phyloP scores from a whole-genome alignment of 2,329 filamentous ascomycete species.

The Cladosporium austrohemisphaericum region DNA sequence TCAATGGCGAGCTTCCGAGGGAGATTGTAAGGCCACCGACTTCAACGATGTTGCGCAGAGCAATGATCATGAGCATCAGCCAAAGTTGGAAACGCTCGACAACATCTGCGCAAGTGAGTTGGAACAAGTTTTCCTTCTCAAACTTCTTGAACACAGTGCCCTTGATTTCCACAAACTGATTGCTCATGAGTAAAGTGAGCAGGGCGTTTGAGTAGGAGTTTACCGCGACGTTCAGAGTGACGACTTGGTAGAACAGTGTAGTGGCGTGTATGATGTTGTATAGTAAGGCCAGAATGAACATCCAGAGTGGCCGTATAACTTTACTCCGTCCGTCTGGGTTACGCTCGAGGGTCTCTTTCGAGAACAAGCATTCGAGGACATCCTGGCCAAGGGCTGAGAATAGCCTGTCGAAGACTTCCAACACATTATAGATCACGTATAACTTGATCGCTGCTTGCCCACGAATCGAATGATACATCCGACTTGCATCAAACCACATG shows the following conservation, averaged over 20 bases:
- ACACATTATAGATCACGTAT: slow-evolving; percentile 97
- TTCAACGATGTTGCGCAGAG: slow-evolving; percentile 92
- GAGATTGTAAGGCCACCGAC: slow-evolving; percentile 72
- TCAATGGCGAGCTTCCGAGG: slow-evolving; percentile 25
- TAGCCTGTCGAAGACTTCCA: slow-evolving; percentile 87
- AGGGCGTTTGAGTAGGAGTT: slow-evolving; percentile 98
- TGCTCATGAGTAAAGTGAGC: slow-evolving; percentile 86
- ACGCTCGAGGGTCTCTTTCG: slow-evolving; percentile 83
- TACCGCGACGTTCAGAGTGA: slow-evolving; percentile 94
- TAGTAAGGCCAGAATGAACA: slow-evolving; percentile 79
- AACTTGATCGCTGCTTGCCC: slow-evolving; percentile 96
- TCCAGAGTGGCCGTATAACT: slow-evolving; percentile 79
- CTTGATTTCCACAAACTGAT: slow-evolving; percentile 99
- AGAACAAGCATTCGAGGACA: slow-evolving; percentile 92
- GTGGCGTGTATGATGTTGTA: slow-evolving; percentile 89
- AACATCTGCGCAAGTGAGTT: slow-evolving; percentile 92
- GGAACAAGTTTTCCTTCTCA: slow-evolving; percentile 95
- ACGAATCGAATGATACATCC: slow-evolving; percentile 97
- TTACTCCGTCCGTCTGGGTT: slow-evolving; percentile 87
- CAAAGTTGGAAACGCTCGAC: slow-evolving; percentile 96
- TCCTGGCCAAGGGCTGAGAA: slow-evolving; percentile 92
- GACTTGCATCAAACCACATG: slow-evolving; percentile 88
- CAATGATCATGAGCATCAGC: slow-evolving; percentile 96
- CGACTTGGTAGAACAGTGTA: slow-evolving; percentile 92
- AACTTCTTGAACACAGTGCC: slow-evolving; percentile 98